These are phyloP conservation scores for Aspergillus mulundensis DNA, from an alignment of 495 filamentous ascomycete species.

Conservation along the genomic window DNA sequence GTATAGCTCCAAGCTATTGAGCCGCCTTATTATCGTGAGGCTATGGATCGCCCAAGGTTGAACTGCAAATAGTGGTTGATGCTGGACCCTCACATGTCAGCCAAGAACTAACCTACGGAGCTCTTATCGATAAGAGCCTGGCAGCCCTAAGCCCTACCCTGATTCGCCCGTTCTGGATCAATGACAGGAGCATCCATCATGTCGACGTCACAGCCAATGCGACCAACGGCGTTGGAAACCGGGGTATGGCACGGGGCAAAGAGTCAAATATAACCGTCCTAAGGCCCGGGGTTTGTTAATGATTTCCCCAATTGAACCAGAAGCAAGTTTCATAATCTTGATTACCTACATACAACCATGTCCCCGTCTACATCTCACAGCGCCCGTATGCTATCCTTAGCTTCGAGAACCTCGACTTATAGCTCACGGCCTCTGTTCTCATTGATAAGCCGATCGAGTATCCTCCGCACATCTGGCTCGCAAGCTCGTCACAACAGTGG, in stretches of 20 bases:
- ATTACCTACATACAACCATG: background rate
- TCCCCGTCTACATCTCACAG: background rate
- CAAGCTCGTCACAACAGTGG: conserved; percentile 19
- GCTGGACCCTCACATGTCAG: background rate
- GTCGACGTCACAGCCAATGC: conserved; percentile 21
- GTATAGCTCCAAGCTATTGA: background rate
- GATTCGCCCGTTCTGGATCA: background rate
- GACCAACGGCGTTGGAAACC: background rate
- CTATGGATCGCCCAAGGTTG: background rate
- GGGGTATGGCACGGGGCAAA: background rate
- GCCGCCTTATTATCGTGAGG: background rate
- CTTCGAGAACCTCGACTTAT: conserved; percentile 8
- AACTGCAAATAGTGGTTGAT: background rate
- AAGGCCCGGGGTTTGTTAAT: background rate
- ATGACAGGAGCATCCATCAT: conserved; percentile 14
- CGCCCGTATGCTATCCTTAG: conserved; percentile 4
- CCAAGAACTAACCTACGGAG: background rate
- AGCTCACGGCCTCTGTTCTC: conserved; percentile 10
- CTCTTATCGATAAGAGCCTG: conserved; percentile 25
- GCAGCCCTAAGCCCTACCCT: conserved; percentile 22
- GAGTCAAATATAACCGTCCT: background rate
- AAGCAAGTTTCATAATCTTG: background rate
- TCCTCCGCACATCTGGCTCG: background rate
- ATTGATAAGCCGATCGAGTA: background rate
- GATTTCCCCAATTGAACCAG: background rate